Percentiles rank a stretch among this genome's conserved stretches.
Evolutionary conservation across 2,329 filamentous ascomycete species (phyloP).

Genomic region (Stagonosporopsis vannaccii): DNA sequence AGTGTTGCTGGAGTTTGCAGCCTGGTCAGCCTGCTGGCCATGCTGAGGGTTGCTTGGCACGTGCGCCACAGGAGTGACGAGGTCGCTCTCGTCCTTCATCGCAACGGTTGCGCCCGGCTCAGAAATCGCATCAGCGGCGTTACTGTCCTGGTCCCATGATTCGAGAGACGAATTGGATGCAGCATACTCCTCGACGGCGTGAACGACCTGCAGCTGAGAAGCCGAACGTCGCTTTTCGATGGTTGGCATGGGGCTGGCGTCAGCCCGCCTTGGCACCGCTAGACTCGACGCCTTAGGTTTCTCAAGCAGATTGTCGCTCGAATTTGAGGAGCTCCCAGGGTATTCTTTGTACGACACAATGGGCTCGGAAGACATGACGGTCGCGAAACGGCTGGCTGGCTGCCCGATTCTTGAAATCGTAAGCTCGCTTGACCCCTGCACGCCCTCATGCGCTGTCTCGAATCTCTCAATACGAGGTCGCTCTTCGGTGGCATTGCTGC

Average conservation of each 20-base stretch:
- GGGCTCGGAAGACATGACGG: constrained; percentile 13
- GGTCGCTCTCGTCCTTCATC: constrained; percentile 36
- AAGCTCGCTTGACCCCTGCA: constrained; percentile 23
- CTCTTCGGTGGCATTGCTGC: constrained; percentile 16
- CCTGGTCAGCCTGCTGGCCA: constrained; percentile 26
- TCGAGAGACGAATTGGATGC: constrained; percentile 41
- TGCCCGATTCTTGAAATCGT: constrained; percentile 18
- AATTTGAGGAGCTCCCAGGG: constrained; percentile 12
- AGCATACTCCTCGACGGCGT: constrained; percentile 41
- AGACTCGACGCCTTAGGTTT: constrained; percentile 12
- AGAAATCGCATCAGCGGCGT: constrained; percentile 33
- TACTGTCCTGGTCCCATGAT: constrained; percentile 43
- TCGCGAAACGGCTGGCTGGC: constrained; percentile 11
- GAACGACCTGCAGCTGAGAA: constrained; percentile 40
- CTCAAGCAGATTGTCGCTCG: constrained; percentile 7
- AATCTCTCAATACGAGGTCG: constrained; percentile 24
- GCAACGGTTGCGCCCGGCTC: constrained; percentile 34
- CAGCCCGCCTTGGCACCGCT: constrained; percentile 6
- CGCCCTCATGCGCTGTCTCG: constrained; percentile 11
- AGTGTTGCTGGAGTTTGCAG: constrained; percentile 24
- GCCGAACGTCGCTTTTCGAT: constrained; percentile 15
- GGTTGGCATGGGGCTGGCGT: constrained; percentile 6
- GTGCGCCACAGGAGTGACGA: constrained; percentile 39
- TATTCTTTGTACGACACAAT: constrained; percentile 16
- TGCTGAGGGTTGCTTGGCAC: constrained; percentile 27